phyloP scores from a whole-genome alignment of 495 filamentous ascomycete species.

The Amphirosellinia nigrospora region DNA sequence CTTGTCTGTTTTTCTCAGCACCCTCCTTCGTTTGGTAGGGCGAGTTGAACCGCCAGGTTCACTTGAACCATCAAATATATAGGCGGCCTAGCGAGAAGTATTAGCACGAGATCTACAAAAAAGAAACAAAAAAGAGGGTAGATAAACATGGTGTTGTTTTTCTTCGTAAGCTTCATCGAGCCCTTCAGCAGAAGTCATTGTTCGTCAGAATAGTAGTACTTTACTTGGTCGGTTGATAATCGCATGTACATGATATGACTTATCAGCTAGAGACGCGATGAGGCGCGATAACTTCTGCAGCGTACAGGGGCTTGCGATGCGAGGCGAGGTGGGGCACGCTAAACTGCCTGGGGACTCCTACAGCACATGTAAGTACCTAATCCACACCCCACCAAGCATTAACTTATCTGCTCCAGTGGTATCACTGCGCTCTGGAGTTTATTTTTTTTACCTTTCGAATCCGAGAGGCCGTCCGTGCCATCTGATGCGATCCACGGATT shows the following conservation, averaged over 20 bases:
- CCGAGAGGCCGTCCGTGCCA: neutral
- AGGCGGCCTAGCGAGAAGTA: slow-evolving; percentile 61
- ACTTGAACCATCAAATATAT: slow-evolving; percentile 67
- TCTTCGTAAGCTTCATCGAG: slow-evolving; percentile 34
- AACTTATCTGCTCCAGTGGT: slow-evolving; percentile 7
- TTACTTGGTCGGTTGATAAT: neutral
- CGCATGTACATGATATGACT: neutral
- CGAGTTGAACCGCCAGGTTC: slow-evolving; percentile 45
- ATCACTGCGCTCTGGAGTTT: neutral
- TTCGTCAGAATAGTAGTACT: slow-evolving; percentile 1
- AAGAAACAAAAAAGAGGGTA: neutral
- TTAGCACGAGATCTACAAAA: slow-evolving; percentile 22
- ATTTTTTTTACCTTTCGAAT: neutral
- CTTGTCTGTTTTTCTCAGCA: slow-evolving; percentile 44
- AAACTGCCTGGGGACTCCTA: too few relatives aligned
- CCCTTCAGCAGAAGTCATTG: slow-evolving; percentile 35
- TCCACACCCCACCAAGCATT: neutral
- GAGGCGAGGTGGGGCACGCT: neutral
- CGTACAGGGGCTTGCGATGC: neutral
- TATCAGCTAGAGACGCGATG: slow-evolving; percentile 7
- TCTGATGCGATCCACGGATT: neutral
- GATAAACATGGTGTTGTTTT: slow-evolving; percentile 57
- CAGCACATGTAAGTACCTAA: too few relatives aligned
- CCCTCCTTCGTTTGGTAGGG: slow-evolving; percentile 70
- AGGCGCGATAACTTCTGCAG: neutral